These are phyloP conservation scores for Microsporum canis DNA, from an alignment of 2,329 filamentous ascomycete species.

Conservation along the genomic window DNA sequence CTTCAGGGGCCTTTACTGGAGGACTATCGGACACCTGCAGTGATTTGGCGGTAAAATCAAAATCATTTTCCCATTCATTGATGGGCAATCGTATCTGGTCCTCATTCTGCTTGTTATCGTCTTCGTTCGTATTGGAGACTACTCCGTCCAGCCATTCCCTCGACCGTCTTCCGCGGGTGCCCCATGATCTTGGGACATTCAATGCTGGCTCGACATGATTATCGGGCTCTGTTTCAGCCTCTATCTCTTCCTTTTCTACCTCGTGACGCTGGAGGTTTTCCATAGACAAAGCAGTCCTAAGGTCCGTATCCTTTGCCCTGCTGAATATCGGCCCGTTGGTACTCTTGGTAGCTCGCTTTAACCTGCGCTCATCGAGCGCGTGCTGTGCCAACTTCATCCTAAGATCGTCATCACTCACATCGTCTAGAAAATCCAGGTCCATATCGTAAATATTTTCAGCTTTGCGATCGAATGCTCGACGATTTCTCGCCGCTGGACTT, in stretches of 20 bases:
- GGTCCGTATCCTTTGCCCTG: conserved; percentile 25
- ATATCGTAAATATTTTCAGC: conserved; percentile 15
- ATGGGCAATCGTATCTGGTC: conserved; percentile 3
- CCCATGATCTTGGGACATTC: conserved; percentile 31
- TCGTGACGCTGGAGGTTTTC: conserved; percentile 29
- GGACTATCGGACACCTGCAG: conserved; percentile 25
- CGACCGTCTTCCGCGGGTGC: conserved; percentile 22
- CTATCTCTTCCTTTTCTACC: conserved; percentile 17
- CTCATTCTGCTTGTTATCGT: not conserved
- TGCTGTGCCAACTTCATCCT: conserved; percentile 27
- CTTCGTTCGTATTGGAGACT: conserved; percentile 13
- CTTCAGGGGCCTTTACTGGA: conserved; percentile 5
- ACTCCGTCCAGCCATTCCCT: conserved; percentile 29
- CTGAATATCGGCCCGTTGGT: conserved; percentile 30
- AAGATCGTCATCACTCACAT: conserved; percentile 24
- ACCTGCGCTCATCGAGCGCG: conserved; percentile 29
- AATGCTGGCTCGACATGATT: conserved; percentile 22
- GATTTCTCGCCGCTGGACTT: conserved; percentile 16
- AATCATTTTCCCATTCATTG: conserved; percentile 19
- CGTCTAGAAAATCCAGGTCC: conserved; percentile 26
- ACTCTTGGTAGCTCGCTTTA: conserved; percentile 29
- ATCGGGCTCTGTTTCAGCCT: conserved; percentile 11
- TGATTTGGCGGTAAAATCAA: conserved; percentile 20
- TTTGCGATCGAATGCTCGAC: not conserved
- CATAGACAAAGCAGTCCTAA: conserved; percentile 22